Percentiles rank a stretch among this genome's conserved stretches.
Conservation (phyloP, 2,329 filamentous ascomycete species). For the Penicillium aurantiogriseum region DNA sequence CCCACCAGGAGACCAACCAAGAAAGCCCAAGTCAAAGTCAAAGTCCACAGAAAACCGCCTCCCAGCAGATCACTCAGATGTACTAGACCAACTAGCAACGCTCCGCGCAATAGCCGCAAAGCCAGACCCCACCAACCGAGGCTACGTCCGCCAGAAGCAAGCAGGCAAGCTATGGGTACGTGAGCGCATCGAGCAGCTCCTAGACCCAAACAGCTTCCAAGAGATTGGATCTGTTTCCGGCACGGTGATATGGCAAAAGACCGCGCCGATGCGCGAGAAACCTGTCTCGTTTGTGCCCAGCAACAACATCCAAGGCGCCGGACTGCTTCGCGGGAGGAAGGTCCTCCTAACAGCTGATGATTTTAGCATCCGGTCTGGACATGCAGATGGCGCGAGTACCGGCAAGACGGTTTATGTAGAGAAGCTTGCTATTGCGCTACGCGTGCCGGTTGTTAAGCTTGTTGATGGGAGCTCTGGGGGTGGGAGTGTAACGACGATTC, state of each 20-base stretch:
- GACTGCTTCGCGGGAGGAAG: constrained; percentile 54
- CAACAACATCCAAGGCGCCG: constrained; percentile 63
- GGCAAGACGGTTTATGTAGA: too few relatives aligned
- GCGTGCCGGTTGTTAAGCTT: too few relatives aligned
- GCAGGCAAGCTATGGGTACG: constrained; percentile 66
- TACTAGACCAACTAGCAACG: constrained; percentile 56
- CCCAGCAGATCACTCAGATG: constrained; percentile 62
- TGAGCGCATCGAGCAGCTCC: constrained; percentile 58
- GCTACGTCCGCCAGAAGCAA: constrained; percentile 63
- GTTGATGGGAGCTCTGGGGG: too few relatives aligned
- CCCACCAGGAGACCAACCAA: constrained; percentile 9
- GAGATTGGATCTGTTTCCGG: constrained; percentile 63
- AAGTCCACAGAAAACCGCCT: constrained; percentile 37
- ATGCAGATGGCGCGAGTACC: too few relatives aligned
- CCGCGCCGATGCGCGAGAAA: constrained; percentile 35
- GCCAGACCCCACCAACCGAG: constrained; percentile 53
- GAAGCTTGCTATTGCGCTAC: too few relatives aligned
- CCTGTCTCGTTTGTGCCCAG: constrained; percentile 55
- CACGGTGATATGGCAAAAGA: constrained; percentile 57
- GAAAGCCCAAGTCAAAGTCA: constrained; percentile 34
- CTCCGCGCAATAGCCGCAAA: constrained; percentile 55
- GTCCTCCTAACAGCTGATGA: too few relatives aligned
- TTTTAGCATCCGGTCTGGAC: too few relatives aligned
- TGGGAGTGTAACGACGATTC: too few relatives aligned
- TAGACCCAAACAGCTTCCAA: constrained; percentile 56